Evolutionary conservation across 306 rosid species (phyloP).

Genomic region (Trifolium dubium): DNA sequence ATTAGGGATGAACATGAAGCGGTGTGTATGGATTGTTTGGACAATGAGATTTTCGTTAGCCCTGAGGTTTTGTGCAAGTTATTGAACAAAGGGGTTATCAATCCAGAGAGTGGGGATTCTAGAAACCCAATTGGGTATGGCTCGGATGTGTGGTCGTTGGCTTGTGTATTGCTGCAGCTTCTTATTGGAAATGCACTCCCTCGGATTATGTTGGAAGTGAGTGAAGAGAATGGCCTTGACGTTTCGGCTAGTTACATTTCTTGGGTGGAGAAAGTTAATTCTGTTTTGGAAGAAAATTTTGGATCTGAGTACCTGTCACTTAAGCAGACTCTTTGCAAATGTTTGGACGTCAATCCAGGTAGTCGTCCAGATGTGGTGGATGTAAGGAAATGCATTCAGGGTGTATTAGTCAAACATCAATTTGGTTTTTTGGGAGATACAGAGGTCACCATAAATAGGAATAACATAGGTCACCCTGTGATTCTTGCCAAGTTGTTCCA

Average conservation of each 20-base stretch:
- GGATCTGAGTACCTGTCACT: slow-evolving; percentile 58
- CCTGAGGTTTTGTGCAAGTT: slow-evolving; percentile 72
- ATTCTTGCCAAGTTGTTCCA: slow-evolving; percentile 67
- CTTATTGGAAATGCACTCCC: slow-evolving; percentile 61
- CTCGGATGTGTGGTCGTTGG: slow-evolving; percentile 82
- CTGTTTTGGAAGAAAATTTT: slow-evolving; percentile 57
- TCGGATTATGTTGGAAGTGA: slow-evolving; percentile 40
- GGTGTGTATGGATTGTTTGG: slow-evolving; percentile 41
- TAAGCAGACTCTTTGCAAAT: slow-evolving; percentile 57
- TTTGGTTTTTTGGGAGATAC: slow-evolving; percentile 52
- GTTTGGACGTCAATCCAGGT: slow-evolving; percentile 65
- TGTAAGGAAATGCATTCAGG: slow-evolving; percentile 70
- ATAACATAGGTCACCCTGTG: slow-evolving; percentile 46
- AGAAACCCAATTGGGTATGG: slow-evolving; percentile 52
- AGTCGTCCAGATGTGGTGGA: slow-evolving; percentile 63
- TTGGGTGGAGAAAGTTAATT: slow-evolving; percentile 66
- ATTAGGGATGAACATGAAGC: slow-evolving; percentile 41
- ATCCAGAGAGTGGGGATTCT: slow-evolving; percentile 44
- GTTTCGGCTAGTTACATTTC: slow-evolving; percentile 43
- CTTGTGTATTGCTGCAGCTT: slow-evolving; percentile 61
- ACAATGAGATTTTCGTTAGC: slow-evolving; percentile 50
- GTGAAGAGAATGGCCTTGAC: slow-evolving; percentile 48
- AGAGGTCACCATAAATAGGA: slow-evolving; percentile 45
- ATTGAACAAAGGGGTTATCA: slow-evolving; percentile 47
- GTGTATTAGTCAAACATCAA: slow-evolving; percentile 56